Conservation (phyloP, 1,284 basidiomycete species). For the Ceratobasidium sp. region DNA sequence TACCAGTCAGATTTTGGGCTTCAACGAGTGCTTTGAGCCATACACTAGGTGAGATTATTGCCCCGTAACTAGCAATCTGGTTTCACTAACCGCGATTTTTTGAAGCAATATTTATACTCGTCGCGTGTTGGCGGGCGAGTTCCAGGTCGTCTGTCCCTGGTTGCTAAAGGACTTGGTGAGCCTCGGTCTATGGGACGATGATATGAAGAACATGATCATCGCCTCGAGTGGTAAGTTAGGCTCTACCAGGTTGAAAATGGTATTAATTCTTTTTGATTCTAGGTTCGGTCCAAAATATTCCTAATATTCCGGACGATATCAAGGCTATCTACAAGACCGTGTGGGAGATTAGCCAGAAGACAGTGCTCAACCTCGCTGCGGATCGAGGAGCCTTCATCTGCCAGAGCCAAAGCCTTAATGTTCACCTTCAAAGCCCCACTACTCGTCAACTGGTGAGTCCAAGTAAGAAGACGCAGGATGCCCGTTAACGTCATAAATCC, state of each 20-base stretch:
- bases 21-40: constrained; percentile 99
- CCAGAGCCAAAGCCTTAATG: constrained; percentile 92
- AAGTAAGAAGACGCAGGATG: constrained; percentile 44
- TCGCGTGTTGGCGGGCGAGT: constrained; percentile 99
- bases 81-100: constrained; percentile 28
- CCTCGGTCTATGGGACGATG: constrained; percentile 95
- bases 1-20: constrained; percentile 97
- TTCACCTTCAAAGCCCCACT: constrained; percentile 93
- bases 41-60: constrained; percentile 79
- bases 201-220: constrained; percentile 99
- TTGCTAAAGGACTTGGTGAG: constrained; percentile 96
- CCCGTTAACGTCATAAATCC: constrained; percentile 1
- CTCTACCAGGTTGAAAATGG: background rate
- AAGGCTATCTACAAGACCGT: constrained; percentile 99
- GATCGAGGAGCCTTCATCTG: constrained; percentile 99
- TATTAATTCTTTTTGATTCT: background rate
- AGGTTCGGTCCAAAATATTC: constrained; percentile 91
- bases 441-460: constrained; percentile 79
- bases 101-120: constrained; percentile 97
- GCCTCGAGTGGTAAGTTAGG: constrained; percentile 80
- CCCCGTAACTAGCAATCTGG: background rate
- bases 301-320: constrained; percentile 86
- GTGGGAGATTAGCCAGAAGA: constrained; percentile 99
- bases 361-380: constrained; percentile 96
- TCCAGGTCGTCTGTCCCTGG: constrained; percentile 99